Conservation (phyloP, 2,329 filamentous ascomycete species). For the Fusarium sp. region DNA sequence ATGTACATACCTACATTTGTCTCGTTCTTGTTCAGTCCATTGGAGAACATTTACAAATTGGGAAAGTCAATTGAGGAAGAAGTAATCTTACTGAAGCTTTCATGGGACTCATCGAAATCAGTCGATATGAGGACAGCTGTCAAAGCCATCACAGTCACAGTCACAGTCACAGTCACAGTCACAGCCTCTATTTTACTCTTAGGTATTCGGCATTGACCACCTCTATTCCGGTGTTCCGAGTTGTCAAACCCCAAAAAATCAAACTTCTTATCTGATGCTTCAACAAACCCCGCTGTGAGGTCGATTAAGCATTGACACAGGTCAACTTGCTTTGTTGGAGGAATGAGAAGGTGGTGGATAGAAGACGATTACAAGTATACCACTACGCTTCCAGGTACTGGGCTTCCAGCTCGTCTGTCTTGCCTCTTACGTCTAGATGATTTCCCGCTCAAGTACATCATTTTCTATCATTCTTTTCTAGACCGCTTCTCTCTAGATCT, state of each 20-base stretch:
- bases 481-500: constrained; percentile 11
- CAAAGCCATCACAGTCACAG: not conserved
- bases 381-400: not conserved
- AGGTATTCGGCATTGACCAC: not conserved
- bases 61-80: not conserved
- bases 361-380: not conserved
- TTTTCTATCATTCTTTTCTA: not conserved
- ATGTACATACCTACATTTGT: not conserved
- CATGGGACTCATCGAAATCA: not conserved
- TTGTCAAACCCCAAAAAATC: constrained; percentile 1
- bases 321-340: not conserved
- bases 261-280: constrained; percentile 26
- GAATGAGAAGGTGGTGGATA: constrained; percentile 20
- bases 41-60: not conserved
- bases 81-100: not conserved
- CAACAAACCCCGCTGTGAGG: constrained; percentile 7
- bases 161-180: not conserved
- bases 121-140: not conserved
- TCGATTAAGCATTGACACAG: not conserved
- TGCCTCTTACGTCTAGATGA: not conserved
- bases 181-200: not conserved
- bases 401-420: constrained; percentile 5
- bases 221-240: constrained; percentile 4
- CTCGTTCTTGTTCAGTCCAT: not conserved
- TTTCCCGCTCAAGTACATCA: not conserved